Percentiles rank a stretch among this genome's conserved stretches.
Conservation (phyloP, 345 rosid species). For the Luvunga scandens region DNA sequence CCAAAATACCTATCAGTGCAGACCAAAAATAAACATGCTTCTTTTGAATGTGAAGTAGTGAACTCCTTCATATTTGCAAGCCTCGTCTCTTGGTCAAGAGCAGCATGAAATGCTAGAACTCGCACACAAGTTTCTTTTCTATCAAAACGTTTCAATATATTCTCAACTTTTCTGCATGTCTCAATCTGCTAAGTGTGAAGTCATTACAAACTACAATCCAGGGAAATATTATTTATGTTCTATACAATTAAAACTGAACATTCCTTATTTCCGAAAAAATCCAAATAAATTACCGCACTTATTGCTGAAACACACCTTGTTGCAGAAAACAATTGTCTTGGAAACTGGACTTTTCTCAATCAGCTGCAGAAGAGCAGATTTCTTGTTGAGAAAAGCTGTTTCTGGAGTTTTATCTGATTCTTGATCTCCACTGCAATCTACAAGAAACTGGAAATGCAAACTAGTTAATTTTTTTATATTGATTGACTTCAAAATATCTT, state of each 20-base stretch:
- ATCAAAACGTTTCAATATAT: constrained; percentile 67
- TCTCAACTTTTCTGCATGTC: constrained; percentile 97
- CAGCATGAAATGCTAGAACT: constrained; percentile 86
- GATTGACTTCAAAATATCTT: neutral
- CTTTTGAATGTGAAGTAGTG: constrained; percentile 40
- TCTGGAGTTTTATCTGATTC: constrained; percentile 60
- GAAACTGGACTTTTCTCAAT: constrained; percentile 55
- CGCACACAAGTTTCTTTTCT: constrained; percentile 50
- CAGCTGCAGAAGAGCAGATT: constrained; percentile 70
- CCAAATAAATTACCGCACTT: neutral
- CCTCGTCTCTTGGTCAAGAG: constrained; percentile 65
- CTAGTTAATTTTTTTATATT: constrained; percentile 5
- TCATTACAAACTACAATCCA: neutral
- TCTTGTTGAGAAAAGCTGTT: constrained; percentile 78
- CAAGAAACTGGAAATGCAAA: constrained; percentile 55
- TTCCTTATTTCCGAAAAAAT: constrained; percentile 87
- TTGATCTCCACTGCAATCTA: constrained; percentile 89
- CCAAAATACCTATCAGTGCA: constrained; percentile 74
- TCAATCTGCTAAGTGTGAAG: constrained; percentile 56
- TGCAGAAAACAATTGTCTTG: constrained; percentile 84
- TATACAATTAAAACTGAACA: constrained; percentile 1
- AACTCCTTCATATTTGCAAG: constrained; percentile 78
- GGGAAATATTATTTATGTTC: neutral
- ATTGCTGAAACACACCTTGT: constrained; percentile 54
- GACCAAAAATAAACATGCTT: constrained; percentile 59